phyloP scores from a whole-genome alignment of 306 rosid species.

The Dicorynia guianensis region DNA sequence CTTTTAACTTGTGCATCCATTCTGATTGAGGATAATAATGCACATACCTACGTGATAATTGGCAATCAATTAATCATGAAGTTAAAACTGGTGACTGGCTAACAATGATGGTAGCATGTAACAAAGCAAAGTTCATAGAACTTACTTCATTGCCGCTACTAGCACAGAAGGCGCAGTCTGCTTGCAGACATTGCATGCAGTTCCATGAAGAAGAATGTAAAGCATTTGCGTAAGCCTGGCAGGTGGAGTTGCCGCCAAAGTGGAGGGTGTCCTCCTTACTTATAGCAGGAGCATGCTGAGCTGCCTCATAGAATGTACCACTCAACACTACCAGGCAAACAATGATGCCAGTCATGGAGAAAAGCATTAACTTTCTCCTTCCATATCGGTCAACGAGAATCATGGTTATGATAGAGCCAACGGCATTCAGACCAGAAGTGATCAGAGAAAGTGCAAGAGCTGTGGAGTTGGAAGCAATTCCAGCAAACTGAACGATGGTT shows the following conservation, averaged over 20 bases:
- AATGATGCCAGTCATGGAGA: constrained; percentile 69
- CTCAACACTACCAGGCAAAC: constrained; percentile 58
- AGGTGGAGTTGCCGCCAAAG: constrained; percentile 69
- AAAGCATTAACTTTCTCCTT: constrained; percentile 70
- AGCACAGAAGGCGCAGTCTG: constrained; percentile 71
- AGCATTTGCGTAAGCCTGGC: constrained; percentile 55
- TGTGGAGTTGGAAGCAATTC: constrained; percentile 75
- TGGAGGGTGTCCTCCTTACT: constrained; percentile 54
- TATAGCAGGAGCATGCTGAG: constrained; percentile 62
- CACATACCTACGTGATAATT: too few relatives aligned
- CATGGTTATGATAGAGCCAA: constrained; percentile 77
- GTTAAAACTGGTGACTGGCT: neutral
- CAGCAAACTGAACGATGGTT: constrained; percentile 87
- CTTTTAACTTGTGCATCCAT: too few relatives aligned
- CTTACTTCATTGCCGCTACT: constrained; percentile 51
- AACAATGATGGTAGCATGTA: neutral
- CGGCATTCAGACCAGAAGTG: constrained; percentile 75
- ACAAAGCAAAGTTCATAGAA: constrained; percentile 11
- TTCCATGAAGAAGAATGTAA: constrained; percentile 63
- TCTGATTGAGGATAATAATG: too few relatives aligned
- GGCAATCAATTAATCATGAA: too few relatives aligned
- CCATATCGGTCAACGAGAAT: constrained; percentile 66
- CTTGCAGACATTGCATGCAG: constrained; percentile 78
- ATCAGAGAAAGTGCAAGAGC: constrained; percentile 83
- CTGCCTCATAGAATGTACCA: constrained; percentile 57